Conservation (phyloP, 2,329 filamentous ascomycete species). For the Talaromyces amestolkiae region DNA sequence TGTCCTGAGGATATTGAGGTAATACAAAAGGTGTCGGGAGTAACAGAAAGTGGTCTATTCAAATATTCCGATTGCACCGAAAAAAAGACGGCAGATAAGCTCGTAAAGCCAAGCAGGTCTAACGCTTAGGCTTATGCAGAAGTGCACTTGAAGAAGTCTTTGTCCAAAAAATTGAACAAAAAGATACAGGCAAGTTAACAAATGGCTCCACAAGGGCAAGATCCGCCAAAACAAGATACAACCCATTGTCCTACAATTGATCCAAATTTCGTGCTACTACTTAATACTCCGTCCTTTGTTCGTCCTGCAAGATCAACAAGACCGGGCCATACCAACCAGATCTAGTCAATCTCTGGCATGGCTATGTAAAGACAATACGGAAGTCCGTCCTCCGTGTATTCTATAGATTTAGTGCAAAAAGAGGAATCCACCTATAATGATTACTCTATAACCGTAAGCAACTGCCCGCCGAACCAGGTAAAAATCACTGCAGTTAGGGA, state of each 20-base stretch:
- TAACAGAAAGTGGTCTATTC: background rate
- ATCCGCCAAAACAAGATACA: background rate
- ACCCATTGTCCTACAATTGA: background rate
- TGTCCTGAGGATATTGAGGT: background rate
- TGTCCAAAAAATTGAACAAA: background rate
- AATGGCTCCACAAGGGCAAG: background rate
- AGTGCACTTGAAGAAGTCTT: background rate
- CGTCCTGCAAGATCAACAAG: background rate
- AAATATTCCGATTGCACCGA: background rate
- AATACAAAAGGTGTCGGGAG: background rate
- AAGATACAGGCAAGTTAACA: background rate
- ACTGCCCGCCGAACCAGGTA: background rate
- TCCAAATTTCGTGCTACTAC: background rate
- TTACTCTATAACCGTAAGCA: background rate
- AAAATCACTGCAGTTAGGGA: background rate
- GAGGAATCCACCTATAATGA: background rate
- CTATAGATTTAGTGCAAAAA: background rate
- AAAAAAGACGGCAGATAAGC: background rate
- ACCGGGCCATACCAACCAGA: background rate
- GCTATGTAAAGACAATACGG: slow-evolving; percentile 1
- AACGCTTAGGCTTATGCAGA: background rate
- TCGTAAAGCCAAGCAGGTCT: background rate
- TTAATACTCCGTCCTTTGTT: background rate
- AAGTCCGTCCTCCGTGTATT: background rate
- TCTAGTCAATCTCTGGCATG: background rate